These are phyloP conservation scores for Hysterium pulicare DNA, from an alignment of 2,329 filamentous ascomycete genomes.

Conservation along the genomic window DNA sequence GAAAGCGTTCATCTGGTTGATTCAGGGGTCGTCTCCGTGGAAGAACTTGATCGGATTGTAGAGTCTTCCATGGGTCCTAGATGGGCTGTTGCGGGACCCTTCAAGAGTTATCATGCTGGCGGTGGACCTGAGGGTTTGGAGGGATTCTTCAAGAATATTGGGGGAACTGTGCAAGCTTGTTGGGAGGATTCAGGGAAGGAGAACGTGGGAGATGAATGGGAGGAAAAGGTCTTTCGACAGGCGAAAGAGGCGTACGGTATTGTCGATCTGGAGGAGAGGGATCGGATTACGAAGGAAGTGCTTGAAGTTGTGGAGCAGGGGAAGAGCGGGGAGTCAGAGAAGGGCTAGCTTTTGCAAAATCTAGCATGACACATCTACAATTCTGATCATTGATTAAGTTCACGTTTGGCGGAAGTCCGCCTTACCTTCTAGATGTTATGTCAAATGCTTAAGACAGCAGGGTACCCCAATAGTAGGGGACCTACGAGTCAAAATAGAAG, in stretches of 20 bases:
- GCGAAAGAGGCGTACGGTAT: slow-evolving; percentile 47
- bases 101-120: slow-evolving; percentile 58
- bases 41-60: slow-evolving; percentile 54
- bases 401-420: too few relatives aligned
- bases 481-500: too few relatives aligned
- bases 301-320: slow-evolving; percentile 38
- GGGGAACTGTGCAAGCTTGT: slow-evolving; percentile 52
- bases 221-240: slow-evolving; percentile 44
- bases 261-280: slow-evolving; percentile 40
- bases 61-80: slow-evolving; percentile 51
- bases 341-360: too few relatives aligned
- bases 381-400: too few relatives aligned
- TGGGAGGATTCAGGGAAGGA: slow-evolving; percentile 51
- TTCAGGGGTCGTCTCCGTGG: slow-evolving; percentile 50
- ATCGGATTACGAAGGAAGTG: slow-evolving; percentile 41
- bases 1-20: slow-evolving; percentile 56
- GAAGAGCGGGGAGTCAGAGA: slow-evolving; percentile 12
- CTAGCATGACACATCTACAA: too few relatives aligned
- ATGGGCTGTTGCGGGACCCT: slow-evolving; percentile 56
- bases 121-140: slow-evolving; percentile 53
- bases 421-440: too few relatives aligned
- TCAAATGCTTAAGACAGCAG: too few relatives aligned
- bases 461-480: too few relatives aligned
- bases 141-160: slow-evolving; percentile 56
- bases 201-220: slow-evolving; percentile 45